These are phyloP conservation scores for Hanseniaspora thailandica DNA, from an alignment of 805 yeast species.

Conservation along the genomic window DNA sequence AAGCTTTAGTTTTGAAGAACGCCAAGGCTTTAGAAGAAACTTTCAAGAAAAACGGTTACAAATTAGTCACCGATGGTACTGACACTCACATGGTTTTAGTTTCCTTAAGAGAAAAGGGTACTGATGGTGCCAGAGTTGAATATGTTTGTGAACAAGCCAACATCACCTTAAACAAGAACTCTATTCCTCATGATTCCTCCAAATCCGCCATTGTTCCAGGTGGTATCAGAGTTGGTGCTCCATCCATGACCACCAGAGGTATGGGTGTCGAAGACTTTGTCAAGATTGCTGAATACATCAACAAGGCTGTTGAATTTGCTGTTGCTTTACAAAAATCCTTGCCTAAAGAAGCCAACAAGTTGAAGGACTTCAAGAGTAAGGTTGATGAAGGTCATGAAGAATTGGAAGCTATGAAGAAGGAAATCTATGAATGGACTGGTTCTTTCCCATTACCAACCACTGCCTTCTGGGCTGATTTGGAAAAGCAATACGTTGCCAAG, in stretches of 20 bases:
- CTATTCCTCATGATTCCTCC: conserved; percentile 81
- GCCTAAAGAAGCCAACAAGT: conserved; percentile 87
- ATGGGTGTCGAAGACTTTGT: conserved; percentile 76
- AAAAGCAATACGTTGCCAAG: conserved; percentile 14
- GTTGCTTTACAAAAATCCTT: conserved; percentile 60
- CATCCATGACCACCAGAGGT: conserved; percentile 98
- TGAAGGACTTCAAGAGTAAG: conserved; percentile 87
- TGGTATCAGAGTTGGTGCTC: conserved; percentile 95
- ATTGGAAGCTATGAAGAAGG: conserved; percentile 55
- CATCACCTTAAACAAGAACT: conserved; percentile 93
- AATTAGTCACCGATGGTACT: conserved; percentile 86
- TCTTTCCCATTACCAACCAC: conserved; percentile 51
- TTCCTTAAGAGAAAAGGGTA: conserved; percentile 73
- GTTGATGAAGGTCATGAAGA: conserved; percentile 62
- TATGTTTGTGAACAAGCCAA: conserved; percentile 86
- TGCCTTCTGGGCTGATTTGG: conserved; percentile 13
- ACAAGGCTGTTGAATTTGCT: conserved; percentile 66
- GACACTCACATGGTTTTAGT: conserved; percentile 95
- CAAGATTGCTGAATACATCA: conserved; percentile 69
- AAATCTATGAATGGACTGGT: conserved; percentile 86
- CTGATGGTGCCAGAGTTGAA: conserved; percentile 96
- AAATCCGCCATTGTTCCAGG: conserved; percentile 93
- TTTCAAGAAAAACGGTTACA: conserved; percentile 61
- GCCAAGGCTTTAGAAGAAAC: conserved; percentile 73
- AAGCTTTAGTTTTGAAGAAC: conserved; percentile 73